A percentile compares a stretch with the other conserved stretches of the same genome.
These are phyloP conservation scores for Monosporascus sp. DNA, from an alignment of 2,329 filamentous ascomycete genomes.

Conservation along the genomic window DNA sequence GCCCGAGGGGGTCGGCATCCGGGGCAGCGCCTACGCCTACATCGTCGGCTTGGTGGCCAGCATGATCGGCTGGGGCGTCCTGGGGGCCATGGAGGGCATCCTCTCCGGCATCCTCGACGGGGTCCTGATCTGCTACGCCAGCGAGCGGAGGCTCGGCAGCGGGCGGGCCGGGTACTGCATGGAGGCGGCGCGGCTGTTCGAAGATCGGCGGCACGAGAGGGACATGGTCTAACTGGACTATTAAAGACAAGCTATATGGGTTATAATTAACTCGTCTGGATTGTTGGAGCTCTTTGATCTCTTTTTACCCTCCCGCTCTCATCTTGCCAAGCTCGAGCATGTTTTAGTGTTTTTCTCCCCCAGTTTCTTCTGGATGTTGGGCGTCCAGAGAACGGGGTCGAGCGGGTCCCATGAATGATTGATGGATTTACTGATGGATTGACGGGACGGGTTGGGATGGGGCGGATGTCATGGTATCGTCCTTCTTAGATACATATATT, in stretches of 20 bases:
- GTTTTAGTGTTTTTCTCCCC: no score
- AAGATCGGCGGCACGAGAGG: constrained; percentile 44
- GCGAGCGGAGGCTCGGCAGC: constrained; percentile 67
- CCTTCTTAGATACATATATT: no score
- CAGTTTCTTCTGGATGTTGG: no score
- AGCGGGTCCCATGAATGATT: no score
- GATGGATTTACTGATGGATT: no score
- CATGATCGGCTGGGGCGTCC: constrained; percentile 89
- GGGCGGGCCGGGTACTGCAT: constrained; percentile 77
- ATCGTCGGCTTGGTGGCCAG: constrained; percentile 88
- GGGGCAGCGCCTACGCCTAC: constrained; percentile 89
- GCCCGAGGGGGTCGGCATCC: constrained; percentile 49
- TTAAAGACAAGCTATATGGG: neutral
- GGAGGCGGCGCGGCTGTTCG: constrained; percentile 85
- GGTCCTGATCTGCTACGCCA: constrained; percentile 89
- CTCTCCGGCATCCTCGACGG: constrained; percentile 83
- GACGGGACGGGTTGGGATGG: no score
- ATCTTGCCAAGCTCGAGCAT: no score
- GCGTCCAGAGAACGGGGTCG: no score
- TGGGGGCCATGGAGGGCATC: constrained; percentile 87
- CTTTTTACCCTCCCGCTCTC: no score
- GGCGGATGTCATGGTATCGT: no score
- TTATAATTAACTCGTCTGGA: no score
- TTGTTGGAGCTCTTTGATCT: no score
- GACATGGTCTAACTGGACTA: constrained; percentile 22